A percentile compares a stretch with the other conserved stretches of the same genome.
Conservation (phyloP, 225 moss, liverwort and hornwort genomes). For the Anthoceros angustus region DNA sequence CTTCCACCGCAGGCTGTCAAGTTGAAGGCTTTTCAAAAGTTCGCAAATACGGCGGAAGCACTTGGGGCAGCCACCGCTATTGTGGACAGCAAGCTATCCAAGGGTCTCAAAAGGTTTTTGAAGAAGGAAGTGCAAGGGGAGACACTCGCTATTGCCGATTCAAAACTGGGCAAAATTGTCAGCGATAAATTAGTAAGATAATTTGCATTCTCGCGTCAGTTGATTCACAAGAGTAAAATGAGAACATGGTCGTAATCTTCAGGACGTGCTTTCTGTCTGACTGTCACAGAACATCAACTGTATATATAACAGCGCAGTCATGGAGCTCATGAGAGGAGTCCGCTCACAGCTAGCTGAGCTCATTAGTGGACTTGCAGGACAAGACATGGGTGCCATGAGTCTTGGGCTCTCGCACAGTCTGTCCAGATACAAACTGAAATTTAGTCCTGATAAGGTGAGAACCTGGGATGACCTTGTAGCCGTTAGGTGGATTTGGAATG, state of each 20-base stretch:
- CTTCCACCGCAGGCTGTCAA: slow-evolving; percentile 35
- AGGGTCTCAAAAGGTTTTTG: slow-evolving; percentile 67
- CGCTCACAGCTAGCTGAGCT: slow-evolving; percentile 63
- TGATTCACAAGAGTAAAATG: background rate
- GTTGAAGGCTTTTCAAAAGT: slow-evolving; percentile 80
- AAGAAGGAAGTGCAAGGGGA: slow-evolving; percentile 59
- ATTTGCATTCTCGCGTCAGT: background rate
- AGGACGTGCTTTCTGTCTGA: background rate
- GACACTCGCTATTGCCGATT: slow-evolving; percentile 63
- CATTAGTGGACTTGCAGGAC: slow-evolving; percentile 55
- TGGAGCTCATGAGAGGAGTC: slow-evolving; percentile 77
- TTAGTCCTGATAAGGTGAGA: slow-evolving; percentile 57
- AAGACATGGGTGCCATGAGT: slow-evolving; percentile 82
- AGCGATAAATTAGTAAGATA: slow-evolving; percentile 53
- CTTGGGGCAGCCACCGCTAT: slow-evolving; percentile 60
- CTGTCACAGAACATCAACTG: slow-evolving; percentile 46
- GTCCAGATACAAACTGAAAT: slow-evolving; percentile 77
- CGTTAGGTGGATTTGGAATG: too few species aligned
- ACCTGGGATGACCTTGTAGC: too few species aligned
- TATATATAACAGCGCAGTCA: slow-evolving; percentile 47
- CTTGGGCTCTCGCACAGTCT: slow-evolving; percentile 78
- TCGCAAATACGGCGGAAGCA: slow-evolving; percentile 73
- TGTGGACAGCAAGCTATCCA: slow-evolving; percentile 71
- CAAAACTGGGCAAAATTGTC: slow-evolving; percentile 71
- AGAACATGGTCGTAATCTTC: background rate